These are phyloP conservation scores for Corrigiola litoralis DNA, from an alignment of 179 eudicot genomes.

Conservation along the genomic window DNA sequence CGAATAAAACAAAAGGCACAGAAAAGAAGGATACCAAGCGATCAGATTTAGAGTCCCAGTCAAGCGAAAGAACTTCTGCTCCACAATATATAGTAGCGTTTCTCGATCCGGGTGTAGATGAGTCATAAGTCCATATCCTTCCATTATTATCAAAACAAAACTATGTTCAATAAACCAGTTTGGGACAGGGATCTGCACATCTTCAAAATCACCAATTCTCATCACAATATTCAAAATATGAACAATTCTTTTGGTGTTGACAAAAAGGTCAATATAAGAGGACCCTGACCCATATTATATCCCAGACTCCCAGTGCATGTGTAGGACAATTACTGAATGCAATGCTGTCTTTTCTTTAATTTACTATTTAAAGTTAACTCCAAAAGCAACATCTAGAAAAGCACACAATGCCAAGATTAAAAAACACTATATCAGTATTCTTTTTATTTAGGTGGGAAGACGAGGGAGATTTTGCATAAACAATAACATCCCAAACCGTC, in stretches of 20 bases:
- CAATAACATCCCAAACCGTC: background rate
- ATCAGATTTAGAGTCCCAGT: conserved; percentile 96
- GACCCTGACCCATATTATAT: too few relatives aligned
- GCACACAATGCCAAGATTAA: background rate
- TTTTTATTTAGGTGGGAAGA: background rate
- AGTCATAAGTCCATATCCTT: conserved; percentile 95
- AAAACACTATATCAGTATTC: background rate
- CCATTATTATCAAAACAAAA: conserved; percentile 19
- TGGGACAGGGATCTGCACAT: background rate
- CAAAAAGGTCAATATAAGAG: background rate
- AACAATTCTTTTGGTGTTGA: background rate
- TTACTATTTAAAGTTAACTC: background rate
- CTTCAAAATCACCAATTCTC: background rate
- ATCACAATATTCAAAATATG: background rate
- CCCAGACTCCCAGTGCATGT: too few relatives aligned
- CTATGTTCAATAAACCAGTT: conserved; percentile 2
- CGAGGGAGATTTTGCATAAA: background rate
- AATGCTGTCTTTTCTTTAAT: background rate
- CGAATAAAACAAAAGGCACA: background rate
- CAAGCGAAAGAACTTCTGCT: conserved; percentile 92
- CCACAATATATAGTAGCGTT: conserved; percentile 98
- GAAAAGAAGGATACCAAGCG: conserved; percentile 57
- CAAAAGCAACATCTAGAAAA: background rate
- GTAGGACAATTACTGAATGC: background rate
- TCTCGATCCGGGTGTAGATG: conserved; percentile 76